Base-by-base conservation (phyloP, 2,329 filamentous ascomycete genomes). In the Lecanicillium sp. region DNA sequence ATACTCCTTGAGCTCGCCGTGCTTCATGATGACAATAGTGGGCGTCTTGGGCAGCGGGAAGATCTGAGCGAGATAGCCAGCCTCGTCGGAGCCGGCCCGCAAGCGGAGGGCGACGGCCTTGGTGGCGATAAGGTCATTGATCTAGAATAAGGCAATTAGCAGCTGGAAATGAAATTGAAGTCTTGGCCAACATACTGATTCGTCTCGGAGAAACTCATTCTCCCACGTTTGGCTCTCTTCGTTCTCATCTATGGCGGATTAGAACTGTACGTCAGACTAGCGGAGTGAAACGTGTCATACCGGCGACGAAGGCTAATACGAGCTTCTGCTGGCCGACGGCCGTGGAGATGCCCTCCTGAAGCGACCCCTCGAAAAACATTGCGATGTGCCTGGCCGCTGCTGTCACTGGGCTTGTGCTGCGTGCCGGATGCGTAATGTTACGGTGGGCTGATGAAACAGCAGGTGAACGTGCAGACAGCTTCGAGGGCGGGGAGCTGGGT, bases 231-330 rank as follows among this genome's bases (percentile, higher is more conserved):
- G 68, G 62, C 87, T 91, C 60, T 86, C 82, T 23, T 81, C 74
- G 33, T 76, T 74, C 44, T 79, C 79, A 63, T 94, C 87, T 90
- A 49, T 20, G 46, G 54, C 51, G 54, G 23, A 20, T 40, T 24
- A 41, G 33, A 12, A 19, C 39, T 14, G 11, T 8, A 36, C 42
- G 52, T 60, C 46, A 61, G 44, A 40, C 20, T 39, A 17, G 17
- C 23, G 55, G 17, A 48, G 20, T 30, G 11, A 43, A 36, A 19
- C 45, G 15, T 27, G 53, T 55, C 71, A 55, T 65, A 89, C 87
- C 84, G 60, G 82, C 80, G 26, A 95, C 84, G 65, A 96, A 94
- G 68, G 89, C 95, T 24, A 87, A 78, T 1, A 96, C 86, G 15
- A 86, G 75, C 66, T 91, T 94, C 51, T 79, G 72, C 63, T 90